Conservation (phyloP, 2,329 filamentous ascomycete species). For the Teratosphaeria nubilosa region DNA sequence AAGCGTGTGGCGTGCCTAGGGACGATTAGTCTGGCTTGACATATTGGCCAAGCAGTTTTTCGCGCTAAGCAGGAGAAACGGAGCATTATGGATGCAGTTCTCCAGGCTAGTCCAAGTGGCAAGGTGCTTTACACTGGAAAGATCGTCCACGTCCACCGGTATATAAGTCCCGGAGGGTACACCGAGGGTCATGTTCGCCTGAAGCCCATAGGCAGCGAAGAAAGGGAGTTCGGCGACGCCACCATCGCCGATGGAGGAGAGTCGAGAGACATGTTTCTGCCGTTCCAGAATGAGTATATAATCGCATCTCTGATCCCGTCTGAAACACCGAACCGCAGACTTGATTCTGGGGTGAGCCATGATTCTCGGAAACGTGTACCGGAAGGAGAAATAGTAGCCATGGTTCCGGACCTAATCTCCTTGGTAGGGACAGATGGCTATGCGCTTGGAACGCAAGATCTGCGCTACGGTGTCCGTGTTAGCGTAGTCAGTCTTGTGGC, state of each 20-base stretch:
- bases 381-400: constrained; percentile 34
- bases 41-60: constrained; percentile 50
- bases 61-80: constrained; percentile 40
- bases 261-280: not conserved
- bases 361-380: not conserved
- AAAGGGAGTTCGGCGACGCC: constrained; percentile 1
- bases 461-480: constrained; percentile 43
- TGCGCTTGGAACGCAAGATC: constrained; percentile 45
- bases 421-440: constrained; percentile 40
- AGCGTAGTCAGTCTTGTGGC: constrained; percentile 45
- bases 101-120: constrained; percentile 49
- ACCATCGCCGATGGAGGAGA: constrained; percentile 13
- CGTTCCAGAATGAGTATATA: constrained; percentile 49
- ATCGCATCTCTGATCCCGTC: constrained; percentile 24
- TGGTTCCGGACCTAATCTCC: constrained; percentile 41
- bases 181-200: constrained; percentile 4
- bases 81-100: constrained; percentile 45
- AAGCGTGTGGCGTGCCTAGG: constrained; percentile 29
- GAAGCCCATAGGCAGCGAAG: constrained; percentile 2
- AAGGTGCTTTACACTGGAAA: constrained; percentile 53
- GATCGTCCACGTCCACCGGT: constrained; percentile 49
- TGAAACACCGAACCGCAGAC: not conserved
- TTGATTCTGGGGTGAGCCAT: not conserved
- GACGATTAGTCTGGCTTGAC: constrained; percentile 36
- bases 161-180: not conserved